Base-by-base conservation (phyloP, 257 asterid species). In the Gynochthodes officinalis region DNA sequence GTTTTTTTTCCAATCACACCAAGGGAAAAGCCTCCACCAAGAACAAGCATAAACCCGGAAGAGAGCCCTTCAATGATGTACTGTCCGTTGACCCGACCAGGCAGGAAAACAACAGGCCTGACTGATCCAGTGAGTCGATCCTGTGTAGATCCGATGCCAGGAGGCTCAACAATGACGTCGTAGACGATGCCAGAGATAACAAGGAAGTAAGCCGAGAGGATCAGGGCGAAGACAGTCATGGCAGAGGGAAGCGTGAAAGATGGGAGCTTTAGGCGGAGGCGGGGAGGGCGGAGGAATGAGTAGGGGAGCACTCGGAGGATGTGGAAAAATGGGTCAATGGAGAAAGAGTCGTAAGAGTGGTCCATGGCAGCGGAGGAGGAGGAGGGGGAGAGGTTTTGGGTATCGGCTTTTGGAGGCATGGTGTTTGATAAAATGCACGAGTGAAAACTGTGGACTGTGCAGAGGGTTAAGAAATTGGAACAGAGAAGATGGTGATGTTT, bases 141-240 rank as follows among this genome's bases (percentile, higher is more conserved):
- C 84, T 92, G 97, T 1, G 91, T 84, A 76, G 96, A 93, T 82
- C 97, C 97, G 82, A 91, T 95, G 66, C 97, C 97, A 0, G 98
- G 99, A 0, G 99, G 99, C 81, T 94, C 98, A 19, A 91, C 96
- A 53, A 94, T 94, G 84, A 94, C 95, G 76, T 94, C 98, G 81
- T 91, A 94, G 72, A 94, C 90, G 78, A 89, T 84, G 63, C 99
- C 98, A 59, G 99, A 94, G 70, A 94, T 97, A 71, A 94, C 98
- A 89, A 94, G 89, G 85, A 94, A 94, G 84, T 94, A 89, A 77
- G 99, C 92, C 74, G 89, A 89, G 70, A 94, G 92, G 68, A 94
- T 81, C 61, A 91, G 89, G 79, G 89, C 50, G 85, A 81, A 92
- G 80, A 94, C 96, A 23, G 98, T 90, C 99, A 91, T 91, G 66